phyloP scores from a whole-genome alignment of 352 stramenopile species.

The Phytophthora pistaciae region DNA sequence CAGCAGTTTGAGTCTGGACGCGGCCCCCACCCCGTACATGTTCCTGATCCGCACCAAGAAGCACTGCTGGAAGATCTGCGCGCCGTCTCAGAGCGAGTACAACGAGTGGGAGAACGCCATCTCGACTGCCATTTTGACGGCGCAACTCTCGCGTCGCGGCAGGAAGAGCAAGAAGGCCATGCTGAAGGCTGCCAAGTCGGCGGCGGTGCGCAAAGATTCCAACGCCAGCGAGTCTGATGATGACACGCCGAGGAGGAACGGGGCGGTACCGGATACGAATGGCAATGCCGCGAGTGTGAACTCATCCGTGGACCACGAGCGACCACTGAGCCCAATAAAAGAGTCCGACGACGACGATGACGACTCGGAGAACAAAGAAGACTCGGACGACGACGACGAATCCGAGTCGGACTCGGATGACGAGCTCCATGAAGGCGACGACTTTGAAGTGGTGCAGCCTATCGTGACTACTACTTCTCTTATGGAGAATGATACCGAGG shows the following conservation, averaged over 20 bases:
- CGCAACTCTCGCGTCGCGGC: conserved; percentile 57
- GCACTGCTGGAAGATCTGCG: conserved; percentile 79
- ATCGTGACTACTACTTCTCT: not conserved
- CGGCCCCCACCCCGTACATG: conserved; percentile 71
- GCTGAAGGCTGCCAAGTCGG: conserved; percentile 32
- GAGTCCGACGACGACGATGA: conserved; percentile 55
- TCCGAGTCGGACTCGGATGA: conserved; percentile 46
- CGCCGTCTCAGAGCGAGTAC: conserved; percentile 57
- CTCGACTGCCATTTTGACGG: conserved; percentile 69
- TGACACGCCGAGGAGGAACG: conserved; percentile 6
- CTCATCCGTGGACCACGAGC: conserved; percentile 20
- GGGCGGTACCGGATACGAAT: conserved; percentile 7
- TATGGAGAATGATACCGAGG: not conserved
- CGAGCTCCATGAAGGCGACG: conserved; percentile 33
- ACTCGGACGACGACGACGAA: conserved; percentile 48
- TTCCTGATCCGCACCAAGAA: conserved; percentile 75
- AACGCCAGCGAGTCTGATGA: conserved; percentile 31
- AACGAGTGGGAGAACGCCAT: conserved; percentile 83
- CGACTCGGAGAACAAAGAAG: conserved; percentile 49
- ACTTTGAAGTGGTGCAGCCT: conserved; percentile 30
- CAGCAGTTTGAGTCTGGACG: conserved; percentile 58
- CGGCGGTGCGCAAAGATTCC: conserved; percentile 28
- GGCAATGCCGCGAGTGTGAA: conserved; percentile 20
- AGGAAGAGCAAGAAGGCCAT: conserved; percentile 42
- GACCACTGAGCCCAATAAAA: conserved; percentile 32